Conservation (phyloP, 768 basidiomycete genomes). For the Asterophora parasitica region DNA sequence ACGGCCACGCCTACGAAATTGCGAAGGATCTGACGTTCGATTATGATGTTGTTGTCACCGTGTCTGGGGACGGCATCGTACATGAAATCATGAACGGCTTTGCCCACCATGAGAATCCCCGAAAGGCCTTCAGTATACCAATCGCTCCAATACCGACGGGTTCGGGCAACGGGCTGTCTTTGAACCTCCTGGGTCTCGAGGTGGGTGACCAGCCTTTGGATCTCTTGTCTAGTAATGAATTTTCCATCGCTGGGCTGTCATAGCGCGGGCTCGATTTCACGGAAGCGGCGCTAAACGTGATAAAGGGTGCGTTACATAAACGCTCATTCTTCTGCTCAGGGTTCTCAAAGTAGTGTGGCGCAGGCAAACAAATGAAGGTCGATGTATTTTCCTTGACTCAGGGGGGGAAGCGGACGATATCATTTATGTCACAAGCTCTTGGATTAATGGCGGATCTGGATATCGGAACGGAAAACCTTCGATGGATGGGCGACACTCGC, state of each 20-base stretch:
- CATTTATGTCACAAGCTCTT: slow-evolving; percentile 79
- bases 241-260: neutral
- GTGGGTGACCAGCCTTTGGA: slow-evolving; percentile 30
- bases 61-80: slow-evolving; percentile 82
- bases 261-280: slow-evolving; percentile 69
- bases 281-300: slow-evolving; percentile 67
- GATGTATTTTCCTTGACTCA: slow-evolving; percentile 80
- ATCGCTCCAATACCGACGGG: slow-evolving; percentile 79
- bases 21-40: slow-evolving; percentile 49
- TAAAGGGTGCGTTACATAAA: slow-evolving; percentile 60
- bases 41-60: slow-evolving; percentile 67
- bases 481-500: slow-evolving; percentile 83
- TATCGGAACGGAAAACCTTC: slow-evolving; percentile 75
- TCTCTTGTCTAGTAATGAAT: neutral
- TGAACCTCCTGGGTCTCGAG: slow-evolving; percentile 70
- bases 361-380: slow-evolving; percentile 68
- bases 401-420: slow-evolving; percentile 53
- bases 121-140: slow-evolving; percentile 60
- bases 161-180: slow-evolving; percentile 70
- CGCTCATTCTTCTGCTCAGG: neutral
- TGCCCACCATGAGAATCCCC: slow-evolving; percentile 55
- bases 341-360: neutral
- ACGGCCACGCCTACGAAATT: slow-evolving; percentile 64
- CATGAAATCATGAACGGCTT: slow-evolving; percentile 86
- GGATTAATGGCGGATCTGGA: slow-evolving; percentile 87